phyloP scores from a whole-genome alignment of 2,329 filamentous ascomycete genomes.

The Trichoderma citrinoviride region DNA sequence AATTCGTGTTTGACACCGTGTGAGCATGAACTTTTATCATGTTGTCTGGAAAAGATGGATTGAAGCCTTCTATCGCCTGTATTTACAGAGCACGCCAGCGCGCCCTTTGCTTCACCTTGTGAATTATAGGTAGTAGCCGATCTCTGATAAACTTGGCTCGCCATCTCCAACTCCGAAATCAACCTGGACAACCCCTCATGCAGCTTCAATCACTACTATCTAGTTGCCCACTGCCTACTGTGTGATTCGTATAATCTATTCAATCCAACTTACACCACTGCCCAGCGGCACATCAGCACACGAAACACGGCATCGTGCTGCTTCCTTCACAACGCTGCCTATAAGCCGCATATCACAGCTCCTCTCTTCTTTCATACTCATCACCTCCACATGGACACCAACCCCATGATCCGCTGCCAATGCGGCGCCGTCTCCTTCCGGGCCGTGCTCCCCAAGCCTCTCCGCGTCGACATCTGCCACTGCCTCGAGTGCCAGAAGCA shows the following conservation, averaged over 20 bases:
- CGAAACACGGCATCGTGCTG: no score
- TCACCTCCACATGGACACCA: constrained; percentile 9
- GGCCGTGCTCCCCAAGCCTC: constrained; percentile 36
- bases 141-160: background rate
- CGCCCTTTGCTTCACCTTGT: no score
- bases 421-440: constrained; percentile 40
- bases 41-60: background rate
- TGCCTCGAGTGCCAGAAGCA: constrained; percentile 47
- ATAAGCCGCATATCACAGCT: no score
- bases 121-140: background rate
- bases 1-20: no score
- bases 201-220: no score
- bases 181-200: background rate
- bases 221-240: no score
- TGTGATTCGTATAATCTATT: no score
- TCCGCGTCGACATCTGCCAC: constrained; percentile 45
- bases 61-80: background rate
- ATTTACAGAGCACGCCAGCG: background rate
- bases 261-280: no score
- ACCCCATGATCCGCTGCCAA: constrained; percentile 37
- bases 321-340: no score
- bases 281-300: no score
- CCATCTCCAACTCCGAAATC: background rate
- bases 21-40: no score
- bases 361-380: background rate